These are phyloP conservation scores for Cruciata laevipes DNA, from an alignment of 257 asterid species.

Conservation along the genomic window DNA sequence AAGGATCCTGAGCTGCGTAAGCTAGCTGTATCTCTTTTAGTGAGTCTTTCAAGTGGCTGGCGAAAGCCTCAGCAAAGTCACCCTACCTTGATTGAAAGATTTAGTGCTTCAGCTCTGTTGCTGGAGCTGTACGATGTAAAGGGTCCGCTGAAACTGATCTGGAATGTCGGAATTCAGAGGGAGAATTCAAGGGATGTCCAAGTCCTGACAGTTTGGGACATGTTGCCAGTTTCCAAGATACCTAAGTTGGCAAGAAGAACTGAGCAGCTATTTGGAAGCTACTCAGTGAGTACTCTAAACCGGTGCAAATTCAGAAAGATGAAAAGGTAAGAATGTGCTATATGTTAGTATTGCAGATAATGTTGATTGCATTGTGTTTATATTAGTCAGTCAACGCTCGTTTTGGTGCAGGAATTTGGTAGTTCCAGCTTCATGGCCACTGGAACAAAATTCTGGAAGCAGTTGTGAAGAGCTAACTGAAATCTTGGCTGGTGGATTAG, in stretches of 20 bases:
- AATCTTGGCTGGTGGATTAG: background rate
- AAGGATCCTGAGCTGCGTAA: slow-evolving; percentile 21
- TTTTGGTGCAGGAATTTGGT: slow-evolving; percentile 19
- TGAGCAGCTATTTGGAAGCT: slow-evolving; percentile 10
- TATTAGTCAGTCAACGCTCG: no score
- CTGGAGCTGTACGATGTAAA: slow-evolving; percentile 35
- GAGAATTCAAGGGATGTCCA: slow-evolving; percentile 24
- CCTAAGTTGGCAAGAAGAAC: slow-evolving; percentile 13
- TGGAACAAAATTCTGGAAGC: slow-evolving; percentile 5
- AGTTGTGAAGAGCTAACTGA: background rate
- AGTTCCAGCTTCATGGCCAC: slow-evolving; percentile 24
- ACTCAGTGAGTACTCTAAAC: slow-evolving; percentile 14
- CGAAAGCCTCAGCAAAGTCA: slow-evolving; percentile 21
- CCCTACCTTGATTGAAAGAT: background rate
- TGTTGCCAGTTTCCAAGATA: slow-evolving; percentile 27
- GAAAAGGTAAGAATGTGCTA: slow-evolving; percentile 16
- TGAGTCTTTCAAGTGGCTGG: slow-evolving; percentile 55
- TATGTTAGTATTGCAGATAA: no score
- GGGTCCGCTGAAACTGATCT: slow-evolving; percentile 30
- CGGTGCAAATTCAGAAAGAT: slow-evolving; percentile 18
- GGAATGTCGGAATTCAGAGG: slow-evolving; percentile 40
- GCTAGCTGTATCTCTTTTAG: slow-evolving; percentile 32
- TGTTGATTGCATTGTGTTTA: no score
- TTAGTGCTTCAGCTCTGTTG: slow-evolving; percentile 20
- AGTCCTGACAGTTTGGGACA: slow-evolving; percentile 42